Evolutionary conservation across 129 eudicot genomes (phyloP).

Genomic region (Pittosporum tobira): DNA sequence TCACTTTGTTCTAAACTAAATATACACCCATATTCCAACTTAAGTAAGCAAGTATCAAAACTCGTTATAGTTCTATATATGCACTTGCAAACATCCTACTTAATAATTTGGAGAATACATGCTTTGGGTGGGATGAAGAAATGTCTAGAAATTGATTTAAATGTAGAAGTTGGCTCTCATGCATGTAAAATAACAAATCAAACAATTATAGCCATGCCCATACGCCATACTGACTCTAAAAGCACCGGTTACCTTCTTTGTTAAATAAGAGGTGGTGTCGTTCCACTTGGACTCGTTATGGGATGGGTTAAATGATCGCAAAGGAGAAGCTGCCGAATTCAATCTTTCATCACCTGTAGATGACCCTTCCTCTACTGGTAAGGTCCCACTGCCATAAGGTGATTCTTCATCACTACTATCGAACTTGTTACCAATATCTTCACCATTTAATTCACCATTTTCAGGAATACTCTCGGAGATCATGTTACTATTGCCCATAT

Average conservation of each 20-base stretch:
- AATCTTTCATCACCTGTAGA: constrained; percentile 40
- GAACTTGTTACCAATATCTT: constrained; percentile 14
- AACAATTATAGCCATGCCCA: background rate
- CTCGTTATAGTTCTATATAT: background rate
- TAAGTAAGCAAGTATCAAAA: background rate
- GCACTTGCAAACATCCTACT: background rate
- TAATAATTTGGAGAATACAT: background rate
- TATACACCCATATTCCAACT: background rate
- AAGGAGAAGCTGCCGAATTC: constrained; percentile 45
- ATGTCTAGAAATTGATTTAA: background rate
- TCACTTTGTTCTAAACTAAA: background rate
- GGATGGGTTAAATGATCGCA: constrained; percentile 30
- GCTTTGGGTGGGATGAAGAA: background rate
- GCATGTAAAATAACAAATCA: background rate
- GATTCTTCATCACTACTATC: constrained; percentile 63
- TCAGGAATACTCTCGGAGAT: constrained; percentile 27
- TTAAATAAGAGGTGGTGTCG: constrained; percentile 63
- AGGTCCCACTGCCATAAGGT: constrained; percentile 47
- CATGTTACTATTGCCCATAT: constrained; percentile 10
- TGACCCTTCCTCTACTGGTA: constrained; percentile 28
- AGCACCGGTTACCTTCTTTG: constrained; percentile 60
- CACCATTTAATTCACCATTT: constrained; percentile 29
- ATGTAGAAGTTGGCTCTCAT: background rate
- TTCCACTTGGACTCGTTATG: constrained; percentile 66
- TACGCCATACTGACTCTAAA: background rate